Percentiles rank a stretch among this genome's conserved stretches.
Conservation (phyloP, 1,284 basidiomycete genomes). For the Trametes pubescens region DNA sequence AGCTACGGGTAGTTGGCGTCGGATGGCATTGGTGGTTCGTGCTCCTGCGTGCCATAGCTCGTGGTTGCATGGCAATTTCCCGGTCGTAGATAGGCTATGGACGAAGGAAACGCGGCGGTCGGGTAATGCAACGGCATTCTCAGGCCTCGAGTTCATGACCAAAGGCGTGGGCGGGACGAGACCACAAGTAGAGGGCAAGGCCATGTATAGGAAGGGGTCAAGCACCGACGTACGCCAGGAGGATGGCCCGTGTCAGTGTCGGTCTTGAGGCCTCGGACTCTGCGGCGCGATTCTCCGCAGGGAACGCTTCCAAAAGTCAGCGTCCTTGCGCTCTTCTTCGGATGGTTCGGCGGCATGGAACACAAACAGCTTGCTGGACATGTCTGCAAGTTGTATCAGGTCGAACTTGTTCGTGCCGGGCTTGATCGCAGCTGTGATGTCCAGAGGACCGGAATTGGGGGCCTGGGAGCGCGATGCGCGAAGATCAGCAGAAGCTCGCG, state of each 20-base stretch:
- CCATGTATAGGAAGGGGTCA: neutral
- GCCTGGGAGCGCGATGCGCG: constrained; percentile 20
- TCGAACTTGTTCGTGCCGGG: constrained; percentile 53
- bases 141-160: neutral
- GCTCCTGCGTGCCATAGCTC: neutral
- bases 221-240: neutral
- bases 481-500: neutral
- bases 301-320: constrained; percentile 8
- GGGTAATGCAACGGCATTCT: neutral
- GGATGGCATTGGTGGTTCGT: neutral
- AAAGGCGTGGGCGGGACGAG: neutral
- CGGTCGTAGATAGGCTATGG: neutral
- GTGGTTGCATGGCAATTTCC: neutral
- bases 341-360: constrained; percentile 43
- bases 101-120: neutral
- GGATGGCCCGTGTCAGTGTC: neutral
- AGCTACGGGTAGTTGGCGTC: neutral
- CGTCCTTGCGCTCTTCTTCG: constrained; percentile 15
- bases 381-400: constrained; percentile 54
- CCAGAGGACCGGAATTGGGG: constrained; percentile 41
- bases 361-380: constrained; percentile 52
- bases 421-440: constrained; percentile 49
- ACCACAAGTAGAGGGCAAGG: neutral
- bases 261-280: constrained; percentile 4
- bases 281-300: constrained; percentile 7